Percentiles rank a stretch among this genome's conserved stretches.
Conservation (phyloP, 106 monocot species). For the Hemerocallis citrina region DNA sequence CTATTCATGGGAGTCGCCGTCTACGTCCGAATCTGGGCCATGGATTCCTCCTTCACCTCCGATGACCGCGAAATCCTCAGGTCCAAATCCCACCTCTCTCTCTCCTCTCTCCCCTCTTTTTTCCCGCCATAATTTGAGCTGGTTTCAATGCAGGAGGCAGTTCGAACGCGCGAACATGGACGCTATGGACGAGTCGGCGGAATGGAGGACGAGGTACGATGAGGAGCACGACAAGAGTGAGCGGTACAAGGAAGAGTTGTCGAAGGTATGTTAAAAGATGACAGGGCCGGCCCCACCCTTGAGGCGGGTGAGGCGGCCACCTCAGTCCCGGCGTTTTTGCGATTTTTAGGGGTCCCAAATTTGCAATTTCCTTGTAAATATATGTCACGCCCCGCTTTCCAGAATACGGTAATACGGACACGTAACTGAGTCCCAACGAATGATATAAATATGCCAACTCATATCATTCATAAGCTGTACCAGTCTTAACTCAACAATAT, state of each 20-base stretch:
- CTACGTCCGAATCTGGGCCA: slow-evolving; percentile 56
- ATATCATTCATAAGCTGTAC: no score
- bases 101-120: neutral
- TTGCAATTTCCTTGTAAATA: no score
- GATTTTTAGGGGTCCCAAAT: no score
- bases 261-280: slow-evolving; percentile 47
- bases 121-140: neutral
- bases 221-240: slow-evolving; percentile 32
- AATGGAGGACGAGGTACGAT: slow-evolving; percentile 92
- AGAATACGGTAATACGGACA: no score
- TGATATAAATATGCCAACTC: no score
- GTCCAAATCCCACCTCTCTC: slow-evolving; percentile 7
- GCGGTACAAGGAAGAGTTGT: slow-evolving; percentile 34
- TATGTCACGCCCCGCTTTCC: no score
- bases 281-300: no score
- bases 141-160: slow-evolving; percentile 43
- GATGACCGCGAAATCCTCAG: slow-evolving; percentile 59
- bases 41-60: slow-evolving; percentile 24
- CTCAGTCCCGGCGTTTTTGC: no score
- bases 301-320: no score
- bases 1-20: slow-evolving; percentile 44
- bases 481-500: no score
- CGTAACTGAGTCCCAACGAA: no score
- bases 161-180: slow-evolving; percentile 91
- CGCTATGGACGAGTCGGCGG: slow-evolving; percentile 97